Conservation (phyloP, 352 stramenopile genomes). For the Phytophthora pisi region DNA sequence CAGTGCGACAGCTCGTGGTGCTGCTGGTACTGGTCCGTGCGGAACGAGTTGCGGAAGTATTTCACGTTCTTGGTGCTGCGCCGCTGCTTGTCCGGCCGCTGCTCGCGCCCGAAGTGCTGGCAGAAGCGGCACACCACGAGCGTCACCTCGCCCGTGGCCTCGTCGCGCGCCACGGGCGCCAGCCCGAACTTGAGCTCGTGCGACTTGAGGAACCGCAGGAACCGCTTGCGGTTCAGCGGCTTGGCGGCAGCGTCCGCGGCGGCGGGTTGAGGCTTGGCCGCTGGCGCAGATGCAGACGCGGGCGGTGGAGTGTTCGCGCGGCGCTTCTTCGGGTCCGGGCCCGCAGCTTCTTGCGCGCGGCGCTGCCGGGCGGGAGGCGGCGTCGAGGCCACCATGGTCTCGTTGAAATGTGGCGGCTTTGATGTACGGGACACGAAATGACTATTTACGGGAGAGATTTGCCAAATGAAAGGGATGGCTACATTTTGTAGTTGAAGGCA, state of each 20-base stretch:
- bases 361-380: no score
- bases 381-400: no score
- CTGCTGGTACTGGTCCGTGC: slow-evolving; percentile 77
- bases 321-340: slow-evolving; percentile 15
- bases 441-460: not conserved
- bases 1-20: slow-evolving; percentile 67
- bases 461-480: not conserved
- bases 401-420: no score
- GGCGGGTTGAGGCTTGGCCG: not conserved
- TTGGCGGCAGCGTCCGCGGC: not conserved
- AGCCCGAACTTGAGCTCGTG: slow-evolving; percentile 68
- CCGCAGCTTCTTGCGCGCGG: not conserved
- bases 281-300: no score
- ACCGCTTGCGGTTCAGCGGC: slow-evolving; percentile 40
- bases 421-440: no score
- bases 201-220: slow-evolving; percentile 46
- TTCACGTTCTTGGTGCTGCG: slow-evolving; percentile 67
- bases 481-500: not conserved
- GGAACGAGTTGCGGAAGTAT: slow-evolving; percentile 69
- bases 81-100: slow-evolving; percentile 57
- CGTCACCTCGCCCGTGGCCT: slow-evolving; percentile 45
- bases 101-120: slow-evolving; percentile 67
- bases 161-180: slow-evolving; percentile 52
- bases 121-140: slow-evolving; percentile 69
- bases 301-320: not conserved